Base-by-base conservation (phyloP, 164 flowering plant species). In the Annona cherimola region DNA sequence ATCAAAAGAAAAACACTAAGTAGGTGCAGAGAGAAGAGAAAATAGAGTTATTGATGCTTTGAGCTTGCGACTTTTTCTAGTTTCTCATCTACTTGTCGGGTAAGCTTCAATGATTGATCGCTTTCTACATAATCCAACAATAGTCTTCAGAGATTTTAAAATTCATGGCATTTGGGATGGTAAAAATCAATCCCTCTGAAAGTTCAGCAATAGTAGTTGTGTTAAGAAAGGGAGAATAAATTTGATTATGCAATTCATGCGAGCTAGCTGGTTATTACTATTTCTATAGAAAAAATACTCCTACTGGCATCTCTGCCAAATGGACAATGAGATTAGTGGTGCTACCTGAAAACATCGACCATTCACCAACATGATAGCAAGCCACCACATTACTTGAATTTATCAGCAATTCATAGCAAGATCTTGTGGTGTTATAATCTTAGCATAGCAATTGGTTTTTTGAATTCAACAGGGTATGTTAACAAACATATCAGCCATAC, bases 331-430 rank as follows among this genome's bases (percentile, higher is more conserved):
- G 14, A 61, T 60, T 61, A 74, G 94, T 89, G 3, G 96, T 90
- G 26, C 78, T 92, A 46, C 96, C 94, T 19, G 98, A 92, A 84
- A 86, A 82, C 57, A 79, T 84, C 44, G 96, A 91, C 12, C 81
- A 80, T 70, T 73, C 86, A 78, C 98, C 97, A 9, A 71, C 89
- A 4, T 97, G 98, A 54, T 89, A 86, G 79, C 96, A 84, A 79
- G 98, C 98, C 46, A 84, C 93, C 61, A 90, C 93, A 67, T 86
- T 93, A 84, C 95, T 93, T 69, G 98, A 93, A 76, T 77, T 93
- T 93, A 73, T 86, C 97, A 73, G 98, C 98, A 71, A 91, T 91
- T 76, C 98, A 93, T 66, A 93, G 98, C 85, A 92, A 90, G 83
- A 84, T 85, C 26, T 84, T 93, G 87, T 88, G 95, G 11, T 89